phyloP scores from a whole-genome alignment of 1,139 yeast genomes.

The Meyerozyma sp. region DNA sequence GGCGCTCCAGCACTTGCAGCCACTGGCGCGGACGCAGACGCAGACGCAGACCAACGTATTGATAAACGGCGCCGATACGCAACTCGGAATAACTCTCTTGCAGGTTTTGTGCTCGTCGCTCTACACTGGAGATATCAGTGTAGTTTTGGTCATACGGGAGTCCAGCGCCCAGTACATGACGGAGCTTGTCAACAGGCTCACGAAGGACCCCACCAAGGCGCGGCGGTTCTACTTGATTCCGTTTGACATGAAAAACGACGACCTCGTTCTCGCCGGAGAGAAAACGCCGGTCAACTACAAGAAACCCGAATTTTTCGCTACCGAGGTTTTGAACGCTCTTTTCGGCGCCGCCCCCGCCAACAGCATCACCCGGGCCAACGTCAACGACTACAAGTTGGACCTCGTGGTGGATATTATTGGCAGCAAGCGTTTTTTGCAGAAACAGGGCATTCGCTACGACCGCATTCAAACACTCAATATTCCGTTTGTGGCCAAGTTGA shows the following conservation, averaged over 20 bases:
- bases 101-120: constrained; percentile 26
- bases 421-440: constrained; percentile 33
- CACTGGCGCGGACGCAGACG: constrained; percentile 7
- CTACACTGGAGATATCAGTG: constrained; percentile 19
- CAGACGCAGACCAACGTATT: constrained; percentile 22
- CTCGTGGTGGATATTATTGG: constrained; percentile 39
- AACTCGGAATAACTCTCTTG: constrained; percentile 31
- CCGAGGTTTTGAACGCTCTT: constrained; percentile 33
- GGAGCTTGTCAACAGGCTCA: constrained; percentile 17
- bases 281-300: constrained; percentile 30
- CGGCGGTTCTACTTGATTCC: constrained; percentile 24
- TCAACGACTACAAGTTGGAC: constrained; percentile 30
- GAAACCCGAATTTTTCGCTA: constrained; percentile 36
- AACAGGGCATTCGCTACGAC: constrained; percentile 20
- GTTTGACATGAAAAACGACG: constrained; percentile 32
- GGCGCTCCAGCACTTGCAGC: constrained; percentile 21
- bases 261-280: constrained; percentile 34
- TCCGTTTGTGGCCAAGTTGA: constrained; percentile 20
- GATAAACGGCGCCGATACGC: constrained; percentile 44
- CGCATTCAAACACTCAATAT: constrained; percentile 27
- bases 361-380: constrained; percentile 16
- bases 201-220: constrained; percentile 17
- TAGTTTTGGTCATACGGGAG: constrained; percentile 32
- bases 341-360: constrained; percentile 16
- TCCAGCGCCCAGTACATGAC: constrained; percentile 16